Conservation (phyloP, 805 yeast species). For the Wickerhamiella lipophila region DNA sequence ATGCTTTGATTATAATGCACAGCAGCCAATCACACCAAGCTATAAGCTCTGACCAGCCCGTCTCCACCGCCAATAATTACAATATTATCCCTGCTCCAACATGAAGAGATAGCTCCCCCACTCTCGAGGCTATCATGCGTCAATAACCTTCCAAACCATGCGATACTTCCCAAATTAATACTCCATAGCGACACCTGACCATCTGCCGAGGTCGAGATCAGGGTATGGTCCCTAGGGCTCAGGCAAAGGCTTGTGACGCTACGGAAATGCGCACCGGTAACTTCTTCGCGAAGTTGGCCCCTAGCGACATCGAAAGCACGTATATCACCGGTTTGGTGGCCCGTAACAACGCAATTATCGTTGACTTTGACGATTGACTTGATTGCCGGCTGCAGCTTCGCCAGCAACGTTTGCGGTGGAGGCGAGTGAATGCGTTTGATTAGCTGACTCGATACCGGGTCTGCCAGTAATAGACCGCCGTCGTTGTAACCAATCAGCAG, state of each 20-base stretch:
- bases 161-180: slow-evolving; percentile 16
- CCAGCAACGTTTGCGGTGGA: background rate
- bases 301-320: slow-evolving; percentile 16
- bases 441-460: slow-evolving; percentile 16
- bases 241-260: slow-evolving; percentile 15
- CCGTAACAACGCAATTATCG: slow-evolving; percentile 14
- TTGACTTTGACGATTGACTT: slow-evolving; percentile 12
- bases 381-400: slow-evolving; percentile 8
- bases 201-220: slow-evolving; percentile 21
- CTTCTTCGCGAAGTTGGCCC: slow-evolving; percentile 19
- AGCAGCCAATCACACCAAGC: slow-evolving; percentile 2
- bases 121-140: slow-evolving; percentile 21
- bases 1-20: too few relatives aligned
- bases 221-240: background rate
- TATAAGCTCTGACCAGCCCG: slow-evolving; percentile 20
- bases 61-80: slow-evolving; percentile 21
- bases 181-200: slow-evolving; percentile 24
- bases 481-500: slow-evolving; percentile 11
- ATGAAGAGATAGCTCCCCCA: slow-evolving; percentile 16
- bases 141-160: slow-evolving; percentile 22
- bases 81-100: slow-evolving; percentile 5
- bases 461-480: slow-evolving; percentile 11
- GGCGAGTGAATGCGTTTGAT: slow-evolving; percentile 13
- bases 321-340: slow-evolving; percentile 18
- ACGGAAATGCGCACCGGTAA: slow-evolving; percentile 20